Percentiles rank a stretch among this genome's conserved stretches.
These are phyloP conservation scores for Aspergillus carbonarius DNA, from an alignment of 2,329 filamentous ascomycete genomes.

Conservation along the genomic window DNA sequence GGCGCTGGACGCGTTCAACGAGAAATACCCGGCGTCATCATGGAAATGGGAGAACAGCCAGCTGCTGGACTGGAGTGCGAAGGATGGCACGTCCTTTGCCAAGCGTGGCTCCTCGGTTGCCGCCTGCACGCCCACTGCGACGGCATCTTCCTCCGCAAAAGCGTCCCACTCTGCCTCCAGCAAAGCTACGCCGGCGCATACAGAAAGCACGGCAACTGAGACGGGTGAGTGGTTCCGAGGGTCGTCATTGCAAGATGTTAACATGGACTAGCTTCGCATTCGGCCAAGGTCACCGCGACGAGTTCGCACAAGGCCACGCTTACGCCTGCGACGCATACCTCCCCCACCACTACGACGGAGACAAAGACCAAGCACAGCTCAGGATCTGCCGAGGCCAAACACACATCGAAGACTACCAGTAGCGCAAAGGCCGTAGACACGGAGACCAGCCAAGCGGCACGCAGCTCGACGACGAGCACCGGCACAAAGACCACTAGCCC, in stretches of 20 bases:
- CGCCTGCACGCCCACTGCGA: neutral
- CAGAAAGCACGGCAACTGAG: neutral
- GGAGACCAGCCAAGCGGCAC: neutral
- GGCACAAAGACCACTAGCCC: neutral
- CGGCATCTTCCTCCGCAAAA: neutral
- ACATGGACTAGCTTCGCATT: neutral
- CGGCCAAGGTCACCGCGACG: neutral
- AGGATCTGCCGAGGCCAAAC: neutral
- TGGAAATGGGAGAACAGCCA: neutral
- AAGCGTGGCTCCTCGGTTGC: neutral
- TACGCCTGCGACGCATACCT: neutral
- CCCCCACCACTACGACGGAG: neutral
- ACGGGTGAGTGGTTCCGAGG: neutral
- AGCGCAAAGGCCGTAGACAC: neutral
- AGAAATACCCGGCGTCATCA: neutral
- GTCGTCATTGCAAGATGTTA: neutral
- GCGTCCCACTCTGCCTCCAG: neutral
- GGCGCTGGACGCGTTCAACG: constrained; percentile 3
- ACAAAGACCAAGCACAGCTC: neutral
- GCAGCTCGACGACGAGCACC: neutral
- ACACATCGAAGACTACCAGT: neutral
- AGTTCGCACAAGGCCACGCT: neutral
- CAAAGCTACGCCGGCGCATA: neutral
- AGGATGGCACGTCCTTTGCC: neutral
- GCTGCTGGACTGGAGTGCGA: constrained; percentile 1